These are phyloP conservation scores for Nitzschia sp. DNA, from an alignment of 108 stramenopile species.

Conservation along the genomic window DNA sequence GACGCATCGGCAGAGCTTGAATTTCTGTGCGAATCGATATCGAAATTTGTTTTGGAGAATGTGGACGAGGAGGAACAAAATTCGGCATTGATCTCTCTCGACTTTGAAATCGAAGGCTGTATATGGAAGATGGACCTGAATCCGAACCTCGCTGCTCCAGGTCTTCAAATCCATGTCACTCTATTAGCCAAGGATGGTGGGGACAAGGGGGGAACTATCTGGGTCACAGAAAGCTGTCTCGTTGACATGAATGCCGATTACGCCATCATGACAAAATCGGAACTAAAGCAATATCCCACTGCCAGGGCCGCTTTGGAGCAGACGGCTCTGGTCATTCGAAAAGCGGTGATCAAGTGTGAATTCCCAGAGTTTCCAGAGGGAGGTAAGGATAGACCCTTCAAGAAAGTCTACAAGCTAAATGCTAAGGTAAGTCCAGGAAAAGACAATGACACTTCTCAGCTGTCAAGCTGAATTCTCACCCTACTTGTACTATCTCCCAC, in stretches of 20 bases:
- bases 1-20: constrained; percentile 22
- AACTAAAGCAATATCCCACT: constrained; percentile 14
- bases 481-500: background rate
- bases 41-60: constrained; percentile 22
- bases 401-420: constrained; percentile 81
- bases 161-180: constrained; percentile 21
- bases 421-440: constrained; percentile 57
- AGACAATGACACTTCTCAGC: background rate
- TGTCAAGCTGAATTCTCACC: background rate
- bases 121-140: constrained; percentile 29
- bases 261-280: background rate
- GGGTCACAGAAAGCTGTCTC: constrained; percentile 23
- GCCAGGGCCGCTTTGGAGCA: constrained; percentile 39
- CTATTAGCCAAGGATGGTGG: constrained; percentile 5
- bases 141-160: constrained; percentile 17
- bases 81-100: constrained; percentile 19
- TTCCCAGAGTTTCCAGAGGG: constrained; percentile 81
- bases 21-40: constrained; percentile 27
- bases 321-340: constrained; percentile 44
- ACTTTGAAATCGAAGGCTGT: constrained; percentile 38
- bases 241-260: constrained; percentile 8
- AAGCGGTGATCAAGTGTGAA: constrained; percentile 63
- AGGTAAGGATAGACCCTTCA: constrained; percentile 61
- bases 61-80: constrained; percentile 13
- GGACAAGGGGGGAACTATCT: constrained; percentile 10